phyloP scores from a whole-genome alignment of 108 stramenopile genomes.

The Bacterosira constricta region DNA sequence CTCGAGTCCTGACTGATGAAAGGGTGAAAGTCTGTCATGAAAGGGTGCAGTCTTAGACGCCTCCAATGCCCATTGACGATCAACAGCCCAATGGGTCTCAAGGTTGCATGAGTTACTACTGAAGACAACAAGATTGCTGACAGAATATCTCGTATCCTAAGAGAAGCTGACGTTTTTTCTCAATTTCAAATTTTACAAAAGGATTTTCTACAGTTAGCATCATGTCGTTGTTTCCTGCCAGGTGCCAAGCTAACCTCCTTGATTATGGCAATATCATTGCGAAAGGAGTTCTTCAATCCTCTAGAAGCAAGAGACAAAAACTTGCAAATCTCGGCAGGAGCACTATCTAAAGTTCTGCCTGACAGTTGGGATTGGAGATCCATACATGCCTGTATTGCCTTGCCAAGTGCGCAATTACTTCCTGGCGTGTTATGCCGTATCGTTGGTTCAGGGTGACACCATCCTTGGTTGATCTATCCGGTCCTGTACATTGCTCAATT shows the following conservation, averaged over 20 bases:
- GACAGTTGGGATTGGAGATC: background rate
- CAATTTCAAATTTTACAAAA: background rate
- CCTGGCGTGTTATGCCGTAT: slow-evolving; percentile 9
- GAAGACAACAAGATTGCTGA: slow-evolving; percentile 6
- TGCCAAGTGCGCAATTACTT: background rate
- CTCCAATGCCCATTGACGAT: slow-evolving; percentile 6
- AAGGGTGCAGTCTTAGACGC: background rate
- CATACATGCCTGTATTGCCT: background rate
- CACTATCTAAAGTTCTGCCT: slow-evolving; percentile 12
- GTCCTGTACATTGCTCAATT: background rate
- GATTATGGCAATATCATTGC: slow-evolving; percentile 14
- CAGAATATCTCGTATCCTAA: too few relatives aligned
- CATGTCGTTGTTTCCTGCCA: slow-evolving; percentile 12
- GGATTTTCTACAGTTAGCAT: background rate
- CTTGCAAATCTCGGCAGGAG: background rate
- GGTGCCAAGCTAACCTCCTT: background rate
- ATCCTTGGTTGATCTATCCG: background rate
- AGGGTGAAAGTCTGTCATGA: background rate
- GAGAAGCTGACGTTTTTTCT: background rate
- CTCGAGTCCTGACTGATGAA: background rate
- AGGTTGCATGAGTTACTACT: background rate
- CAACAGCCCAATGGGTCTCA: slow-evolving; percentile 13
- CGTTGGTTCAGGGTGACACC: slow-evolving; percentile 1
- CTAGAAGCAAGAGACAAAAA: background rate
- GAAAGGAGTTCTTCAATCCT: slow-evolving; percentile 2